Percentiles rank a stretch among this genome's conserved stretches.
These are phyloP conservation scores for Leccinum fallax DNA, from an alignment of 1,284 basidiomycete species.

Conservation along the genomic window DNA sequence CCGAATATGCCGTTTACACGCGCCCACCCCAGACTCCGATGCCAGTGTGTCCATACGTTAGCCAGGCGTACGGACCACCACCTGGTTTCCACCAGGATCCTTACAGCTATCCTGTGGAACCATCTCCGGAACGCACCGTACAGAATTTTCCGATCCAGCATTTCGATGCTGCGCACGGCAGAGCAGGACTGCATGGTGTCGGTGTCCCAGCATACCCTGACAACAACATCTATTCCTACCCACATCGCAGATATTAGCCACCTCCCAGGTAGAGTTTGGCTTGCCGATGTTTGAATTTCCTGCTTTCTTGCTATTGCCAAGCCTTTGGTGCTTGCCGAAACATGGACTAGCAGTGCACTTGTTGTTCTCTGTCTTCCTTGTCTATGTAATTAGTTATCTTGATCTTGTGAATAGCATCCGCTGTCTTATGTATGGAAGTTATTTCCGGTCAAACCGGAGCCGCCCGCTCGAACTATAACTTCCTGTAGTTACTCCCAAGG, in stretches of 20 bases:
- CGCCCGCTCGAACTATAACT: not conserved
- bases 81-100: constrained; percentile 10
- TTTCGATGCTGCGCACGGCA: constrained; percentile 11
- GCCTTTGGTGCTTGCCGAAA: constrained; percentile 17
- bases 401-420: constrained; percentile 14
- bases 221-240: constrained; percentile 15
- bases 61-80: constrained; percentile 11
- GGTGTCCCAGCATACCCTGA: constrained; percentile 15
- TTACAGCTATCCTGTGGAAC: constrained; percentile 17
- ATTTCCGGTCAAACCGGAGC: constrained; percentile 1
- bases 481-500: too few relatives aligned
- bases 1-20: constrained; percentile 11
- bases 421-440: not conserved
- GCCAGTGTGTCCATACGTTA: constrained; percentile 7
- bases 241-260: constrained; percentile 11
- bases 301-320: constrained; percentile 4
- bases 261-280: not conserved
- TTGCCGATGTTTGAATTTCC: constrained; percentile 4
- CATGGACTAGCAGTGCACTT: constrained; percentile 12
- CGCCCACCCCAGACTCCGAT: constrained; percentile 5
- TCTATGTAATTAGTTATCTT: constrained; percentile 6
- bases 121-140: constrained; percentile 15
- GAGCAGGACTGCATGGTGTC: constrained; percentile 16
- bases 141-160: constrained; percentile 17
- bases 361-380: not conserved